Conservation (phyloP, 129 eudicot species). For the Chrysanthemum makinoi region DNA sequence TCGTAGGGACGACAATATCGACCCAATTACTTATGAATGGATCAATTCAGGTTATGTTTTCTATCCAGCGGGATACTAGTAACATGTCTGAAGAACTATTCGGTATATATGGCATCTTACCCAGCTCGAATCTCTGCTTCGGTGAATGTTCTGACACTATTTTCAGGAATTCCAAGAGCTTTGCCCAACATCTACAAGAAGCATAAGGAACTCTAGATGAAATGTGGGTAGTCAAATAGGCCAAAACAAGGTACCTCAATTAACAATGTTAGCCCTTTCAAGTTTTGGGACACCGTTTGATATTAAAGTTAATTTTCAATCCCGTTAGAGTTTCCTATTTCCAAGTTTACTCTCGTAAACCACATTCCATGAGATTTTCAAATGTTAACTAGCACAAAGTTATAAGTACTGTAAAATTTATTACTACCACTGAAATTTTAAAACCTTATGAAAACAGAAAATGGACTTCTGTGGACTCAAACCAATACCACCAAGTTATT, state of each 20-base stretch:
- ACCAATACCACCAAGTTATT: slow-evolving; percentile 2
- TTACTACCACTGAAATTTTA: no score
- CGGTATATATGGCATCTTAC: slow-evolving; percentile 38
- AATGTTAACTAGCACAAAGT: not conserved
- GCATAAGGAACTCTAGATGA: slow-evolving; percentile 25
- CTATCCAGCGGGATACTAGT: no score
- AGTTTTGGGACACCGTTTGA: no score
- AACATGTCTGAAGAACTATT: not conserved
- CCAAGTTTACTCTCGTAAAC: not conserved
- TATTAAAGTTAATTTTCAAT: no score
- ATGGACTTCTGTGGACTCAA: not conserved
- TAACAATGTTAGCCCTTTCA: not conserved
- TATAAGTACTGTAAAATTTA: not conserved
- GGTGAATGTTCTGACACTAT: slow-evolving; percentile 75
- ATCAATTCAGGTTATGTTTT: no score
- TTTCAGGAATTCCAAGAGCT: slow-evolving; percentile 85
- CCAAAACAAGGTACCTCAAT: not conserved
- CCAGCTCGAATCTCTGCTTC: slow-evolving; percentile 99
- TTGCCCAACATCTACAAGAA: slow-evolving; percentile 72
- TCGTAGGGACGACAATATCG: not conserved
- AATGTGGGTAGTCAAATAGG: not conserved
- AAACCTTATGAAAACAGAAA: no score
- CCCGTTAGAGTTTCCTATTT: no score
- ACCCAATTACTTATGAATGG: no score
- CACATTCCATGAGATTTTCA: not conserved